Conservation (phyloP, 2,329 filamentous ascomycete species). For the Ophiostoma quercus region DNA sequence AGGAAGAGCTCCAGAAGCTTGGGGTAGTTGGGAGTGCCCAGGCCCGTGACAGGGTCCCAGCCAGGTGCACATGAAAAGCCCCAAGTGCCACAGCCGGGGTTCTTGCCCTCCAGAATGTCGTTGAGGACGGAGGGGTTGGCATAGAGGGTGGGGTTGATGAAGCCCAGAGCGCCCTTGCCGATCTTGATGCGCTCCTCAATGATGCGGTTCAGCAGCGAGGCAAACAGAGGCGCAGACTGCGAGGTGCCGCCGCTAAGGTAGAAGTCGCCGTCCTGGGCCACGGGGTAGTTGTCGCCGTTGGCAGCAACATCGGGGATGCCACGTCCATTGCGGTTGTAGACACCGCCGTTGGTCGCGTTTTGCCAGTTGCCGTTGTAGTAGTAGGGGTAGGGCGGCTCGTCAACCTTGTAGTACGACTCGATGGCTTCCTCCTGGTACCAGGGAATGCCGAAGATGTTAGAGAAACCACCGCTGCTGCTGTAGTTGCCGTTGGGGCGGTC, state of each 20-base stretch:
- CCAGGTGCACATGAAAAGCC: constrained; percentile 32
- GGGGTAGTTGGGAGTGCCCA: constrained; percentile 29
- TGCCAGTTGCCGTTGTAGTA: constrained; percentile 7
- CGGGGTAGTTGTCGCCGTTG: constrained; percentile 31
- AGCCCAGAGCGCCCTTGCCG: constrained; percentile 40
- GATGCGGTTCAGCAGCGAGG: constrained; percentile 54
- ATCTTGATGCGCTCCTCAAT: constrained; percentile 55
- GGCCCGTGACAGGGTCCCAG: constrained; percentile 30
- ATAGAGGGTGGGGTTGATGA: constrained; percentile 35
- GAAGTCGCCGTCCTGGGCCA: constrained; percentile 33
- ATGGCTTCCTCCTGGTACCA: constrained; percentile 42
- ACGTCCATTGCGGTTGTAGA: constrained; percentile 30
- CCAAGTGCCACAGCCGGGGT: constrained; percentile 33
- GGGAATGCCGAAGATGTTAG: constrained; percentile 42
- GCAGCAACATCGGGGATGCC: constrained; percentile 32
- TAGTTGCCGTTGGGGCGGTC: constrained; percentile 29
- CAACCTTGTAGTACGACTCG: constrained; percentile 36
- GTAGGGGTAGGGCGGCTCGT: constrained; percentile 19
- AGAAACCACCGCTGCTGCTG: constrained; percentile 43
- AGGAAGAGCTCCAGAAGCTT: constrained; percentile 28
- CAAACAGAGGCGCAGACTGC: constrained; percentile 54
- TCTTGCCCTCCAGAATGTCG: constrained; percentile 32
- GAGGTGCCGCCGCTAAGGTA: constrained; percentile 44
- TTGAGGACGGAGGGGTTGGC: constrained; percentile 33
- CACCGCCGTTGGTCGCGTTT: constrained; percentile 21